These are phyloP conservation scores for Apiotrichum siamense DNA, from an alignment of 1,284 basidiomycete species.

Conservation along the genomic window DNA sequence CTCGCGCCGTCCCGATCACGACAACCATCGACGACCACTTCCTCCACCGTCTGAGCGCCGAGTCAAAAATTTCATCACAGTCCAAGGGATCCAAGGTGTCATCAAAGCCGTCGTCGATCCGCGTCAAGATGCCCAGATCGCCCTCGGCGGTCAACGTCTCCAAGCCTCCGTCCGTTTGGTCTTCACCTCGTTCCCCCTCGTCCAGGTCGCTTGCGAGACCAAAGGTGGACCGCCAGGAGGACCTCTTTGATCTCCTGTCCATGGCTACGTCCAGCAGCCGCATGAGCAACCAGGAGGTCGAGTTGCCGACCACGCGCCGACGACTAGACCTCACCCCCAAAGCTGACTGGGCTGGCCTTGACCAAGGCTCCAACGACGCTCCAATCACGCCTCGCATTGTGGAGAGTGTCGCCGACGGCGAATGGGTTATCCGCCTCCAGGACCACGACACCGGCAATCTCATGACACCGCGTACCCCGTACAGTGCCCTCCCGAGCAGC, in stretches of 20 bases:
- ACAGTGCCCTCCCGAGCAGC: not conserved
- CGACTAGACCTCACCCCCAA: not conserved
- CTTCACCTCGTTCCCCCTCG: not conserved
- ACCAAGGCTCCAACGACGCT: not conserved
- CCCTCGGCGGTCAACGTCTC: not conserved
- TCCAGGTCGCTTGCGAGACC: not conserved
- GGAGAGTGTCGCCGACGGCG: conserved; percentile 4
- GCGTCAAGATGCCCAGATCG: not conserved
- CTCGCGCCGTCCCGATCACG: not conserved
- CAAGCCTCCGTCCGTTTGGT: not conserved
- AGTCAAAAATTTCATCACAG: not conserved
- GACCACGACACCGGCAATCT: not conserved
- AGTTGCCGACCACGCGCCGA: not conserved
- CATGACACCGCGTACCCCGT: not conserved
- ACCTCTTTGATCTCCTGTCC: conserved; percentile 7
- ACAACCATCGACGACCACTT: not conserved
- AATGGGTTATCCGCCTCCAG: conserved; percentile 1
- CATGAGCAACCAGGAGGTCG: conserved; percentile 10
- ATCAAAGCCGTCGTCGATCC: not conserved
- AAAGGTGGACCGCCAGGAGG: not conserved
- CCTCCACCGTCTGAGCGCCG: not conserved
- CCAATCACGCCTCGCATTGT: not conserved
- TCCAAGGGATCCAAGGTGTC: not conserved
- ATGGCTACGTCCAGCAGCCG: conserved; percentile 2
- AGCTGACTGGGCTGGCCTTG: not conserved